These are phyloP conservation scores for Amanita rimosa DNA, from an alignment of 768 basidiomycete genomes.

Conservation along the genomic window DNA sequence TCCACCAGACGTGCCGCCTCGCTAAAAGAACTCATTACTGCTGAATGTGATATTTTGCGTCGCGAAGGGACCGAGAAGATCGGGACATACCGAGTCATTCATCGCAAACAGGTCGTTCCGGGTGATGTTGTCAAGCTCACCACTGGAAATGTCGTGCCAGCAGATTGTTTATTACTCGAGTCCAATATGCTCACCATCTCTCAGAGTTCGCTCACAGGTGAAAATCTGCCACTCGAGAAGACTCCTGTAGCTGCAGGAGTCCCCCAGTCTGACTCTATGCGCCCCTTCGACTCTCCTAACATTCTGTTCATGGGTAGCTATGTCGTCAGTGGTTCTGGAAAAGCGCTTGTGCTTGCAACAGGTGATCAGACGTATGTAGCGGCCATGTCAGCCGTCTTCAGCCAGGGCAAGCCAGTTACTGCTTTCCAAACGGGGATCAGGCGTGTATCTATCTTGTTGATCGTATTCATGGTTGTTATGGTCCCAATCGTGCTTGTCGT, in stretches of 20 bases:
- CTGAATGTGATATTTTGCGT: slow-evolving; percentile 20
- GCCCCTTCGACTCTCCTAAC: slow-evolving; percentile 19
- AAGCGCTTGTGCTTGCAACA: slow-evolving; percentile 18
- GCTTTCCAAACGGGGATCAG: slow-evolving; percentile 20
- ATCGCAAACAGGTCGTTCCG: slow-evolving; percentile 19
- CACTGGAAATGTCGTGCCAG: slow-evolving; percentile 24
- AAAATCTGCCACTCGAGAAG: slow-evolving; percentile 22
- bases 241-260: slow-evolving; percentile 10
- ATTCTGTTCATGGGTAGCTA: slow-evolving; percentile 23
- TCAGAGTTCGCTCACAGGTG: slow-evolving; percentile 24
- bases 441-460: slow-evolving; percentile 13
- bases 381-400: slow-evolving; percentile 21
- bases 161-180: slow-evolving; percentile 20
- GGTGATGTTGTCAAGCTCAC: slow-evolving; percentile 20
- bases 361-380: slow-evolving; percentile 23
- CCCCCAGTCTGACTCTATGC: slow-evolving; percentile 10
- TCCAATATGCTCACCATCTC: slow-evolving; percentile 20
- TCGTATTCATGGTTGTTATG: slow-evolving; percentile 4
- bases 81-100: slow-evolving; percentile 17
- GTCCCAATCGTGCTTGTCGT: background rate
- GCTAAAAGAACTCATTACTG: slow-evolving; percentile 20
- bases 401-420: slow-evolving; percentile 19
- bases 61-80: background rate
- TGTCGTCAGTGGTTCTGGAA: slow-evolving; percentile 20
- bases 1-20: slow-evolving; percentile 23